phyloP scores from a whole-genome alignment of 192 early-diverging fungal genomes.

The Umbelopsis isabellina region DNA sequence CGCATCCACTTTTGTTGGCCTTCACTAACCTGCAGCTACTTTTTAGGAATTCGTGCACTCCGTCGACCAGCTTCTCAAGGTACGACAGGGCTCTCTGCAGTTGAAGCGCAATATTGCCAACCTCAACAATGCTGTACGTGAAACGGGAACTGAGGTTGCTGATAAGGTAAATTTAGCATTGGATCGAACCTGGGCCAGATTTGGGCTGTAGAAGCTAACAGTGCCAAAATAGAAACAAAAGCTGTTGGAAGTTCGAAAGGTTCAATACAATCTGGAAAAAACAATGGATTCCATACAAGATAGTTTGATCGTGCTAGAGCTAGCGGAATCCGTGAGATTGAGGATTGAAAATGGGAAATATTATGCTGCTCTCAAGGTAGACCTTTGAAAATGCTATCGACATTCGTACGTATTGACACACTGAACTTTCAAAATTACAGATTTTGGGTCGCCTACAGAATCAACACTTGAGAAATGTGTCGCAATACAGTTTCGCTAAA shows the following conservation, averaged over 20 bases:
- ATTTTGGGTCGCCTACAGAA: slow-evolving; percentile 85
- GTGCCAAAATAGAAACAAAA: slow-evolving; percentile 67
- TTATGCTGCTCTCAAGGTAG: slow-evolving; percentile 87
- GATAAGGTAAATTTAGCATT: slow-evolving; percentile 58
- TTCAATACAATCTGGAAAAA: slow-evolving; percentile 86
- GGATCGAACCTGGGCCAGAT: neutral
- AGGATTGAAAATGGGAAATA: slow-evolving; percentile 85
- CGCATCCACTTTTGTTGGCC: slow-evolving; percentile 25
- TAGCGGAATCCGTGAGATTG: slow-evolving; percentile 80
- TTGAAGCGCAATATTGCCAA: slow-evolving; percentile 85
- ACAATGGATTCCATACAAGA: slow-evolving; percentile 79
- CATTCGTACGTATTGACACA: neutral
- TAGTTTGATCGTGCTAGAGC: slow-evolving; percentile 87
- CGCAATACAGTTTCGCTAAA: slow-evolving; percentile 82
- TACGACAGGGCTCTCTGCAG: slow-evolving; percentile 82
- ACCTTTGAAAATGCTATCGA: neutral
- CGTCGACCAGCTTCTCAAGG: slow-evolving; percentile 95
- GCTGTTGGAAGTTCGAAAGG: slow-evolving; percentile 74
- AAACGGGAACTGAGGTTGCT: slow-evolving; percentile 75
- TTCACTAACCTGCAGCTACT: neutral
- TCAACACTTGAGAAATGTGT: slow-evolving; percentile 72
- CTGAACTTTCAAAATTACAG: slow-evolving; percentile 42
- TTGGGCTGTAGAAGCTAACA: neutral
- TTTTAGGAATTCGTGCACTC: slow-evolving; percentile 88
- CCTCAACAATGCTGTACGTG: slow-evolving; percentile 86